These are phyloP conservation scores for Fusarium anguioides DNA, from an alignment of 2,329 filamentous ascomycete species.

Conservation along the genomic window DNA sequence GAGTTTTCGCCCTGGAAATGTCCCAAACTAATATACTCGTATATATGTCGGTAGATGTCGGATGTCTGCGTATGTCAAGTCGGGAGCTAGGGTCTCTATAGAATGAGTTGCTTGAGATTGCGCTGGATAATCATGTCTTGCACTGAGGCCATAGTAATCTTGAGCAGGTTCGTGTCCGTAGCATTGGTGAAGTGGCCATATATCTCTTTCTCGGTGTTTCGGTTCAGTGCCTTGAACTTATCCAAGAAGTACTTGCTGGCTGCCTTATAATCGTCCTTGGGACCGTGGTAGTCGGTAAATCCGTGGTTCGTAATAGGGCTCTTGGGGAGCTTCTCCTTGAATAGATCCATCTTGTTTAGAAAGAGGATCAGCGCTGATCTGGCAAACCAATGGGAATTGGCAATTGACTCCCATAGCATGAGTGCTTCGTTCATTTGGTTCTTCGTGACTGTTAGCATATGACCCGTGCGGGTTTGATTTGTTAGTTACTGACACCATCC, in stretches of 20 bases:
- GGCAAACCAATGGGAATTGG: constrained; percentile 88
- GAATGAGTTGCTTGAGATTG: constrained; percentile 81
- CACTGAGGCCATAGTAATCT: constrained; percentile 87
- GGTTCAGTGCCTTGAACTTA: constrained; percentile 81
- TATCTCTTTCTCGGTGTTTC: constrained; percentile 72
- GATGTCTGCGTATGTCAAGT: constrained; percentile 1
- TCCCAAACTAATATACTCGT: constrained; percentile 7
- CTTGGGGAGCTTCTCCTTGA: constrained; percentile 77
- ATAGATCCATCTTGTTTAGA: constrained; percentile 89
- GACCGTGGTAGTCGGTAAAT: constrained; percentile 82
- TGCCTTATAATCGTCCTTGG: constrained; percentile 76
- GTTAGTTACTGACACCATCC: constrained; percentile 79
- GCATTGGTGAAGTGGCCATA: constrained; percentile 72
- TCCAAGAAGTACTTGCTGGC: constrained; percentile 85
- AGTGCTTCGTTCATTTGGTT: constrained; percentile 93
- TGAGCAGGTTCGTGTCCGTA: constrained; percentile 78
- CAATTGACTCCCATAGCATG: constrained; percentile 88
- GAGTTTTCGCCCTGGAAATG: neutral
- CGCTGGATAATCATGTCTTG: constrained; percentile 90
- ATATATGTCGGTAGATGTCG: constrained; percentile 2
- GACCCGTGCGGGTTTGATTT: neutral
- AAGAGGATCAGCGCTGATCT: constrained; percentile 85
- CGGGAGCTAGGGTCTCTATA: constrained; percentile 39
- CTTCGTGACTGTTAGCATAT: constrained; percentile 55
- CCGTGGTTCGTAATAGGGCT: constrained; percentile 79